Evolutionary conservation across 805 yeast genomes (phyloP), one percentile per base, ranked within the genome.

Genomic region (Blastobotrys parvus): DNA sequence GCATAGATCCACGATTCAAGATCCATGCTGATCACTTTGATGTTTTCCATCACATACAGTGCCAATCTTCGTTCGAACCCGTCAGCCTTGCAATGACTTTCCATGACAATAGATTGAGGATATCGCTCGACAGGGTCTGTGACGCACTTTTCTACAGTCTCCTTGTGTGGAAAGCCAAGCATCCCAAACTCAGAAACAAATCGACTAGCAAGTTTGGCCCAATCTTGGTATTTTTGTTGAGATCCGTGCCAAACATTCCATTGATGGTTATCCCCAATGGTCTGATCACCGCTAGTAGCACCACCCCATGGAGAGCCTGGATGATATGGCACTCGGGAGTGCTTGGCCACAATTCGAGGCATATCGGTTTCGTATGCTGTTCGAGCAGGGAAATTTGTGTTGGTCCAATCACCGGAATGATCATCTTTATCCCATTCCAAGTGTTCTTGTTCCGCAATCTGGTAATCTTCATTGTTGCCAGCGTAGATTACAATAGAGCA

Each of bases 231-330:
- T 46, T 62, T 65, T 42, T 67, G 69, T 52, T 71, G 74, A 18
- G 61, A 54, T 1, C 78, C 78, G 48, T 74, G 79, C 78, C 78
- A 74, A 6, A 74, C 74, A 48, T 72, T 71, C 78, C 78, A 74
- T 46, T 72, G 77, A 48, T 74, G 78, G 3, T 70, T 58, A 50
- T 74, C 78, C 2, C 78, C 78, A 16, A 62, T 55, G 1, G 69
- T 64, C 3, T 61, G 56, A 46, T 68, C 73, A 5, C 56, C 45
- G 8, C 70, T 53, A 4, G 46, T 44, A 6, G 50, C 47, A 3
- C 75, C 72, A 19, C 75, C 71, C 63, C 66, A 71, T 1, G 79
- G 79, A 1, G 73, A 69, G 1, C 78, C 77, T 8, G 64, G 68
- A 42, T 68, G 72, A 48, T 71, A 71, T 2, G 65, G 63, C 3